Base-by-base conservation (phyloP, 768 basidiomycete genomes). In the Paxillus involutus region DNA sequence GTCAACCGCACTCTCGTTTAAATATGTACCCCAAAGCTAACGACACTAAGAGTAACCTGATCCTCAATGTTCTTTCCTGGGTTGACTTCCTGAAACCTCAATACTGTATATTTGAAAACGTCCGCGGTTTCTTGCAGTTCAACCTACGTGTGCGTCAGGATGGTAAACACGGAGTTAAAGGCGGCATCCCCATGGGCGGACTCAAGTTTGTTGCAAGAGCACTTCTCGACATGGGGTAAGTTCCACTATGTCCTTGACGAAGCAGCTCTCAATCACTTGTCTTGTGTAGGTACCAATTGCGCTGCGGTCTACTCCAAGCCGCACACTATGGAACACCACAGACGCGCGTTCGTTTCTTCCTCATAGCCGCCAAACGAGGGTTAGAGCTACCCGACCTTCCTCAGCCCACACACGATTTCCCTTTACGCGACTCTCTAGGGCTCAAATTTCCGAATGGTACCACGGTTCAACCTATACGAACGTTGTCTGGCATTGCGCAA, bases 111-210 rank as follows among this genome's bases (percentile, higher is more conserved):
- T 78, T 80, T 30, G 79, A 80, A 59, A 80, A 80, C 47, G 78
- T 80, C 17, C 66, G 73, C 5, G 79, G 79, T 6, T 80, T 80
- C 49, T 42, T 80, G 5, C 59, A 52, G 14, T 77, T 66, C 54
- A 72, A 64, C 32, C 73, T 80, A 37, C 73, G 73, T 33, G 63
- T 74, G 2, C 62, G 56, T 14, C 77, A 77, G 55, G 62, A 60
- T 3, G 64, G 67, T 19, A 65, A 60, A 30, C 70, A 88, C 66
- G 62, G 71, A n/a, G 73, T 84, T 0, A 76, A 74, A 42, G 88
- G 86, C 12, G 88, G 86, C 0, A 80, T 89, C 37, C 73, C 79
- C n/a, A 81, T 82, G 78, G 91, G 91, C 7, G 88, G 88, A 0
- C 62, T 92, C 1, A 91, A 89, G 65, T 75, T 92, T 16, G 62